Evolutionary conservation across 2,329 filamentous ascomycete genomes (phyloP), one percentile per base, ranked within the genome.

Genomic region (Aureobasidium leucospermi): DNA sequence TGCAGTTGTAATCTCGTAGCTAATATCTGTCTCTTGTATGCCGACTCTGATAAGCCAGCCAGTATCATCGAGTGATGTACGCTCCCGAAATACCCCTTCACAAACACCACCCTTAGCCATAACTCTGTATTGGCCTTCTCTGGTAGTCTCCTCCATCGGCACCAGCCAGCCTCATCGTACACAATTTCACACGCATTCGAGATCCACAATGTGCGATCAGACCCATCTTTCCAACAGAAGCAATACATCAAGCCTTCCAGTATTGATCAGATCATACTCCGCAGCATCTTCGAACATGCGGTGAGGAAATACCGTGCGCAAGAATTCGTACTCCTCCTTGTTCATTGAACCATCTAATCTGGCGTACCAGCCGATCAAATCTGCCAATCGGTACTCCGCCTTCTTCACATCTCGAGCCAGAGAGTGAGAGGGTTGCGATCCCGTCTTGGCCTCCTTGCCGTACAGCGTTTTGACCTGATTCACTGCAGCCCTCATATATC

Each of bases 221-320:
- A 55, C 11, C 51, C 51, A 55, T 6, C 19, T 34, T 28, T 48
- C n/a, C 43, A 57, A 57, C 32, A 57, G 15, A 6, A 57, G 15
- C 7, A 57, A 19, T 7, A 57, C 53, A 39, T 57, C 43, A 1
- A 29, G 15, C 7, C 42, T 19, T 10, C 29, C 32, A 11, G 53
- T 42, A 23, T 57, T 57, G 43, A 57, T 36, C 32, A 7, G n/a
- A 16, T 57, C 53, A 11, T 47, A 57, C 52, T 56, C 52, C 15
- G 15, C 6, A 19, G 8, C 23, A 9, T 45, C 5, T 19, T 57
- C 32, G 19, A 47, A 47, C 7, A 42, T 38, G 19, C 41, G 32
- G 19, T 34, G 23, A n/a, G 53, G 53, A 10, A 57, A 57, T 4
- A 46, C 16, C 6, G 9, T 10, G 32, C 41, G 41, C 3, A 57